Conservation (phyloP, 768 basidiomycete species). For the Collybia mongolica region DNA sequence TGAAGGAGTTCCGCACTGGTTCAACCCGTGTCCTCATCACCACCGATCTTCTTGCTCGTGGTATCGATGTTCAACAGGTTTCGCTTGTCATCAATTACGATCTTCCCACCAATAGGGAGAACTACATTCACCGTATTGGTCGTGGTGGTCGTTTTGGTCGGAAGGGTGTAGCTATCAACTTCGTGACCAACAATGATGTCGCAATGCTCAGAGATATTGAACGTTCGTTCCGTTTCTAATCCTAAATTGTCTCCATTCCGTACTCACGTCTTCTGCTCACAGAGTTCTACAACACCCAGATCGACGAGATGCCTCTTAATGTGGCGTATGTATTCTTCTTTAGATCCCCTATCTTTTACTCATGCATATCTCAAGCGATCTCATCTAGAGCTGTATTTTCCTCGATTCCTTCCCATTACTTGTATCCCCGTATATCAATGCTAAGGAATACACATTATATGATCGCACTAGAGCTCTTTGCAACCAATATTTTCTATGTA, state of each 20-base stretch:
- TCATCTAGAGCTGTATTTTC: slow-evolving; percentile 54
- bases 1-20: slow-evolving; percentile 99
- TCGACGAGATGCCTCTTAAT: slow-evolving; percentile 98
- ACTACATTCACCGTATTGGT: slow-evolving; percentile 99
- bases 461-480: too few relatives aligned
- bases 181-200: slow-evolving; percentile 95
- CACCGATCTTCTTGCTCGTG: slow-evolving; percentile 95
- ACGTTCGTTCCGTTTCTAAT: slow-evolving; percentile 53
- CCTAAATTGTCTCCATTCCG: neutral
- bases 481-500: too few relatives aligned
- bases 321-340: slow-evolving; percentile 64
- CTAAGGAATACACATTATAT: slow-evolving; percentile 8
- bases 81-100: slow-evolving; percentile 96
- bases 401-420: neutral
- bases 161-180: slow-evolving; percentile 98
- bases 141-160: slow-evolving; percentile 97
- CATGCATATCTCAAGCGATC: slow-evolving; percentile 49
- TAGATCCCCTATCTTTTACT: neutral
- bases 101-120: slow-evolving; percentile 91
- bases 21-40: slow-evolving; percentile 98
- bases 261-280: slow-evolving; percentile 17
- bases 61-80: slow-evolving; percentile 98
- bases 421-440: neutral
- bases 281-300: slow-evolving; percentile 95
- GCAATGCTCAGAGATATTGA: slow-evolving; percentile 92